Conservation (phyloP, 1,284 basidiomycete species). For the Melampsora americana region DNA sequence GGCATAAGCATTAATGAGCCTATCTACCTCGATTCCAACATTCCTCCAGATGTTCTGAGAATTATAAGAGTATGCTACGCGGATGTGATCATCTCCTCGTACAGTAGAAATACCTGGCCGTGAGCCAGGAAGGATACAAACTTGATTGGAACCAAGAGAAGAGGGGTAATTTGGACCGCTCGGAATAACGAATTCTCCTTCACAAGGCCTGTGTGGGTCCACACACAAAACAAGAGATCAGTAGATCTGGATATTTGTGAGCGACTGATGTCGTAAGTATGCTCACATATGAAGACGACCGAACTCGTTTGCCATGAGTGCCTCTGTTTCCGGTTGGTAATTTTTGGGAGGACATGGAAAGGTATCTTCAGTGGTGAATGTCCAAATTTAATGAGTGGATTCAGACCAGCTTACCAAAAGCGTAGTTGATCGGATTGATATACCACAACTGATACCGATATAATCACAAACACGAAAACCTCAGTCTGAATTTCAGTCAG, state of each 20-base stretch:
- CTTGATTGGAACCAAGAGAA: slow-evolving; percentile 55
- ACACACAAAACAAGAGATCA: neutral
- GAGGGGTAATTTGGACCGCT: neutral
- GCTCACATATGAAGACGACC: neutral
- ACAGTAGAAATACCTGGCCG: slow-evolving; percentile 53
- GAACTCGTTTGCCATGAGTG: slow-evolving; percentile 12
- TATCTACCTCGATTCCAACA: neutral
- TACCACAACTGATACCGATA: slow-evolving; percentile 49
- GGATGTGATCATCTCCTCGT: slow-evolving; percentile 53
- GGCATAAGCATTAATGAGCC: neutral
- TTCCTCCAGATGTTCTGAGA: neutral
- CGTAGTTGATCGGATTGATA: slow-evolving; percentile 9
- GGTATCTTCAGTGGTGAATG: neutral
- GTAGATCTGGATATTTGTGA: neutral
- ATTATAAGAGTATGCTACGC: slow-evolving; percentile 49
- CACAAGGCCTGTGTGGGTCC: neutral
- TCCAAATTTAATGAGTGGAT: neutral
- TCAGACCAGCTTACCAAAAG: neutral
- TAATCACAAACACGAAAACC: slow-evolving; percentile 64
- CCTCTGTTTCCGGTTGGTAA: neutral
- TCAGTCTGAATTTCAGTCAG: neutral
- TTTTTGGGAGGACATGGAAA: neutral
- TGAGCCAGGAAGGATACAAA: slow-evolving; percentile 54
- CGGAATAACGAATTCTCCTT: neutral
- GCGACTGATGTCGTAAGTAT: neutral